These are phyloP conservation scores for Talaromyces liani DNA, from an alignment of 495 filamentous ascomycete species.

Conservation along the genomic window DNA sequence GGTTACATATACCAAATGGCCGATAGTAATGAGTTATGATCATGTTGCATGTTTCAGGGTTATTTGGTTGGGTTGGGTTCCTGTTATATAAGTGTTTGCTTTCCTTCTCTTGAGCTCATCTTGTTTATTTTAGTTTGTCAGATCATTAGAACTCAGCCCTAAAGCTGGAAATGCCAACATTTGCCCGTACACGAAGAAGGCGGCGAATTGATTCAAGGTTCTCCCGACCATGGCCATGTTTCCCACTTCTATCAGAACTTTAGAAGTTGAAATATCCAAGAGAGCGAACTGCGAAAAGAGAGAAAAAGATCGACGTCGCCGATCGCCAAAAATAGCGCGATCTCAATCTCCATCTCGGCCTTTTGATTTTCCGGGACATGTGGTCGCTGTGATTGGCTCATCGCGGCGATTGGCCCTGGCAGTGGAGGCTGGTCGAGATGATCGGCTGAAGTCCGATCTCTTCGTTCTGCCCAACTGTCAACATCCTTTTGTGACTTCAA, in stretches of 20 bases:
- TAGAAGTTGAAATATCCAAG: not conserved
- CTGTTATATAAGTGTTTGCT: not conserved
- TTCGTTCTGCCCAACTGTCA: not conserved
- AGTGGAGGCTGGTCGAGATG: not conserved
- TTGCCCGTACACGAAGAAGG: not conserved
- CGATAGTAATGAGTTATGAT: not conserved
- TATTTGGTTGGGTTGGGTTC: not conserved
- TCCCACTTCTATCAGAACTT: not conserved
- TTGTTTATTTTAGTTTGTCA: not conserved
- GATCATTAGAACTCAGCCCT: not conserved
- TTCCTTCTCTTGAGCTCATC: not conserved
- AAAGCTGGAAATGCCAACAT: not conserved
- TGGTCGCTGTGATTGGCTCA: not conserved
- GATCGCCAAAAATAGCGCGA: constrained; percentile 1
- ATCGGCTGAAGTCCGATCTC: constrained; percentile 4
- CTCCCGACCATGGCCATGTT: not conserved
- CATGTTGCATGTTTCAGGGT: not conserved
- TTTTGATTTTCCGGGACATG: not conserved
- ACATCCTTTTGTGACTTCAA: not conserved
- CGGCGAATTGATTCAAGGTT: not conserved
- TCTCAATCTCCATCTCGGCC: not conserved
- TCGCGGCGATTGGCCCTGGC: not conserved
- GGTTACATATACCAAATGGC: not conserved
- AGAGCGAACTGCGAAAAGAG: not conserved
- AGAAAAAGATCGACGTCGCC: not conserved